Evolutionary conservation across 768 basidiomycete species (phyloP), one percentile per base, ranked within the genome.

Genomic region (Leucosporidium creatinivorum): DNA sequence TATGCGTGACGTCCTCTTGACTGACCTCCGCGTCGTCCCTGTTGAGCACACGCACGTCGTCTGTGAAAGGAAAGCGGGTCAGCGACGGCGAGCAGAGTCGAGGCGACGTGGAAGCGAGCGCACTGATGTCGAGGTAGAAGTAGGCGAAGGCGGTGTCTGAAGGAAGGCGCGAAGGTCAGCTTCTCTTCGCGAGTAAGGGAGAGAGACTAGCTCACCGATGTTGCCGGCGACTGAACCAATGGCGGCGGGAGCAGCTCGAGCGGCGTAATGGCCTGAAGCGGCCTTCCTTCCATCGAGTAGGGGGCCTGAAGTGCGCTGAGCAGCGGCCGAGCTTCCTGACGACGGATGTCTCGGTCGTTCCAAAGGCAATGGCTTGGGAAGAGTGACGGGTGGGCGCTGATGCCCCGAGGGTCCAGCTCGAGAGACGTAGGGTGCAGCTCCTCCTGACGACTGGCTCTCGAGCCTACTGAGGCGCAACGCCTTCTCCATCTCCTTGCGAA

Each of bases 81-180:
- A 30, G 39, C 30, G 12, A 12, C n/a, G 28, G 26, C 18, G 18
- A 7, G 15, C 1, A 26, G 18, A 1, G 13, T 6, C 10, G 56
- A 62, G 13, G 2, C 30, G 8, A 23, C 7, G 18, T 7, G 7
- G 25, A 31, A 15, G 19, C 26, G 47, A 47, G 25, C 64, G 26
- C 33, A 66, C 70, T n/a, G 26, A 69, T 65, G 48, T 54, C 52
- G 26, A 72, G 70, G 65, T 69, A 72, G 60, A 26, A 65, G 49
- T 65, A 72, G 8, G 55, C 67, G 25, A 72, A 68, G 0, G 70
- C 56, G 0, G 49, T n/a, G 49, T 72, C 70, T 71, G 66, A 4
- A 25, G 8, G 12, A 25, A n/a, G 39, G 13, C 13, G n/a, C 25
- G 12, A 44, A 23, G 1, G 23, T 36, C 26, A 36, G 26, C 15